Conservation (phyloP, 108 stramenopile species). For the Heterococcus sp. region DNA sequence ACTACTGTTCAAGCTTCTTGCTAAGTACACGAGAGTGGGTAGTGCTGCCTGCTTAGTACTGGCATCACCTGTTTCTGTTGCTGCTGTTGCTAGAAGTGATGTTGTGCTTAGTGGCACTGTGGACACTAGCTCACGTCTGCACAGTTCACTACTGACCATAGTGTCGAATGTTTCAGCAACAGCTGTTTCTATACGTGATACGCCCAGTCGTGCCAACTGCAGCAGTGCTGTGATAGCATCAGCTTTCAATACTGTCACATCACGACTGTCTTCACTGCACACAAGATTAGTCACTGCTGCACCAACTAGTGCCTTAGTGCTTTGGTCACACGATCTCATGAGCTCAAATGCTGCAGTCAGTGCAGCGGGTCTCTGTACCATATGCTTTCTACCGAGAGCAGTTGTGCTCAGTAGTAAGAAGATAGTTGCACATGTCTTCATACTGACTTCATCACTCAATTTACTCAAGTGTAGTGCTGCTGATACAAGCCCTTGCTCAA, state of each 20-base stretch:
- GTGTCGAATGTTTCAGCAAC: conserved; percentile 27
- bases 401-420: conserved; percentile 16
- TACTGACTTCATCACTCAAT: conserved; percentile 38
- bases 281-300: conserved; percentile 37
- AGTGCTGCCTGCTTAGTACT: too few relatives aligned
- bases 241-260: conserved; percentile 19
- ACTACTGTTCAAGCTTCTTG: too few relatives aligned
- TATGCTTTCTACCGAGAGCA: conserved; percentile 11
- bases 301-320: background rate
- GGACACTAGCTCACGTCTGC: too few relatives aligned
- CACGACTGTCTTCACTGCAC: conserved; percentile 31
- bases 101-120: too few relatives aligned
- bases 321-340: conserved; percentile 15
- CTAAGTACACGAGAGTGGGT: too few relatives aligned
- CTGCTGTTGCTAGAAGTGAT: too few relatives aligned
- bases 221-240: conserved; percentile 18
- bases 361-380: conserved; percentile 28
- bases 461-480: conserved; percentile 26
- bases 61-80: too few relatives aligned
- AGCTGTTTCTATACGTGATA: conserved; percentile 21
- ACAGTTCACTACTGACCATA: conserved; percentile 18
- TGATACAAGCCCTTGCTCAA: too few relatives aligned
- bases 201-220: conserved; percentile 31
- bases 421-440: conserved; percentile 33
- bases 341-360: conserved; percentile 27